These are phyloP conservation scores for Calonectria fujianensis DNA, from an alignment of 2,329 filamentous ascomycete species.

Conservation along the genomic window DNA sequence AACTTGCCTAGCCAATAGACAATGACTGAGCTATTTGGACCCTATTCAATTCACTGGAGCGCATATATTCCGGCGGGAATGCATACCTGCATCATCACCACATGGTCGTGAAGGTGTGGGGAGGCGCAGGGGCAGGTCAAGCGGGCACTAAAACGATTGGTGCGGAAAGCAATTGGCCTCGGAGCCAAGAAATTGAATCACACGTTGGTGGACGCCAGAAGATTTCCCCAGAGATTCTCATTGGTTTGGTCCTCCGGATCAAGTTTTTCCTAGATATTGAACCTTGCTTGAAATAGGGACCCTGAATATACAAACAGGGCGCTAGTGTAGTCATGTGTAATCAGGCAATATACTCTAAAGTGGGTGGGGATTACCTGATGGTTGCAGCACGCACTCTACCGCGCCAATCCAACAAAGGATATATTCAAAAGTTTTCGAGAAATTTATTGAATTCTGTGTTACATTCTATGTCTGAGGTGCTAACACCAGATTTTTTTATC, in stretches of 20 bases:
- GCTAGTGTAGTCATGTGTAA: not conserved
- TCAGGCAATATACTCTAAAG: not conserved
- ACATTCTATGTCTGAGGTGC: not conserved
- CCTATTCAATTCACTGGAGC: conserved; percentile 31
- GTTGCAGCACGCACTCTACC: not conserved
- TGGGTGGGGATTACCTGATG: conserved; percentile 7
- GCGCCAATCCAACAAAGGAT: conserved; percentile 21
- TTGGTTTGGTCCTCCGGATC: conserved; percentile 19
- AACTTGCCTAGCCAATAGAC: not conserved
- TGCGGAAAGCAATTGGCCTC: conserved; percentile 28
- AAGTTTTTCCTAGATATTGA: conserved; percentile 20
- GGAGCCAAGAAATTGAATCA: not conserved
- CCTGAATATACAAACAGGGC: not conserved
- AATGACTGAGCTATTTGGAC: not conserved
- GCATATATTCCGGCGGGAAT: conserved; percentile 27
- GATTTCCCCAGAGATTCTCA: not conserved
- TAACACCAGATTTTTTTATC: not conserved
- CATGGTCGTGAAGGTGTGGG: conserved; percentile 11
- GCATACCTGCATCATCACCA: conserved; percentile 10
- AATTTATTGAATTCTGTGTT: not conserved
- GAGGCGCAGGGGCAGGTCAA: conserved; percentile 13
- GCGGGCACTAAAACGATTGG: conserved; percentile 33
- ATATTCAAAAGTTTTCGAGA: not conserved
- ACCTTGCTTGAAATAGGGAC: not conserved
- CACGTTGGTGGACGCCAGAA: conserved; percentile 2